Conservation (phyloP, 169 alveolate genomes). For the Cryptosporidium sp. region DNA sequence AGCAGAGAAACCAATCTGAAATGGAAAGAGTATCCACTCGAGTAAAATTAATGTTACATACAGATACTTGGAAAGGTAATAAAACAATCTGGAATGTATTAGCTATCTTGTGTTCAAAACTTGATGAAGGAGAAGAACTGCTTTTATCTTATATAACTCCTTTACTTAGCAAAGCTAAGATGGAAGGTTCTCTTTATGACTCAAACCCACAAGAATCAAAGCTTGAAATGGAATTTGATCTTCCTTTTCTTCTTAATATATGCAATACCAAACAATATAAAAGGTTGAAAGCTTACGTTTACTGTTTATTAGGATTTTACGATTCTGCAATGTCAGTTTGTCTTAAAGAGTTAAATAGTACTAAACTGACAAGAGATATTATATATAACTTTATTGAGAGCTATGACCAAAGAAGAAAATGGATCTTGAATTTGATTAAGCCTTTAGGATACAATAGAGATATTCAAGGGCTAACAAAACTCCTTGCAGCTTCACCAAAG, state of each 20-base stretch:
- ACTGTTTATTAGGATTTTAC: constrained; percentile 59
- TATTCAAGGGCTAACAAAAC: constrained; percentile 46
- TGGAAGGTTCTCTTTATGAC: not conserved
- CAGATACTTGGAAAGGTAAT: constrained; percentile 68
- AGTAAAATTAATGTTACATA: not conserved
- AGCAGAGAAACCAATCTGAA: not conserved
- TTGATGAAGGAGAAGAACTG: constrained; percentile 61
- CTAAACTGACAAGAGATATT: constrained; percentile 41
- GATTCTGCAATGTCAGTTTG: constrained; percentile 64
- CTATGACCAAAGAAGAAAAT: constrained; percentile 44
- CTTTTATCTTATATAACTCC: constrained; percentile 61
- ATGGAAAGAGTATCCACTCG: constrained; percentile 67
- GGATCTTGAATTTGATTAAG: constrained; percentile 50
- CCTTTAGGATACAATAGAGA: constrained; percentile 63
- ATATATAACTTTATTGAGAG: constrained; percentile 58
- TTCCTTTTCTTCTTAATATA: constrained; percentile 50
- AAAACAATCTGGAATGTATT: constrained; percentile 70
- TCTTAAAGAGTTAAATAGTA: constrained; percentile 45
- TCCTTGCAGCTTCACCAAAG: constrained; percentile 65
- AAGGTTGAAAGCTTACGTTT: constrained; percentile 39
- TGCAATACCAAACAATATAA: constrained; percentile 44
- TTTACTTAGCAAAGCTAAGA: constrained; percentile 44
- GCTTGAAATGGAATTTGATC: constrained; percentile 54
- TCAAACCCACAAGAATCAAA: not conserved
- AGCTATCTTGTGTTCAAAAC: constrained; percentile 59